A percentile compares a stretch with the other conserved stretches of the same genome.
phyloP scores from a whole-genome alignment of 495 filamentous ascomycete species.

The Bombardia bombarda region DNA sequence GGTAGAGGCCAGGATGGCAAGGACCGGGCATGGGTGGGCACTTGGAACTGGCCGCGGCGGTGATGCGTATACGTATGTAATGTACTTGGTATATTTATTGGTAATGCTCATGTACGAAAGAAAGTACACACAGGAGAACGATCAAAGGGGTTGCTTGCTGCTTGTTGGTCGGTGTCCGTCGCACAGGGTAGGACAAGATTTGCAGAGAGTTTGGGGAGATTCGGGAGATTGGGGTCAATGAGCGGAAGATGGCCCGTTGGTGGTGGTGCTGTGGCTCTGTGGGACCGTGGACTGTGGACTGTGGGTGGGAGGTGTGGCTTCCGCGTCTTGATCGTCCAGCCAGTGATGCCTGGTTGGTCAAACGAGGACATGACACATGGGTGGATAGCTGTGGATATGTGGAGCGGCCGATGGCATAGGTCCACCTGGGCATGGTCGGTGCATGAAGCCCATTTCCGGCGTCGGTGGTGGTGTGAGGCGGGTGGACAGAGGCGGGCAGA shows the following conservation, averaged over 20 bases:
- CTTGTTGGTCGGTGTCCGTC: neutral
- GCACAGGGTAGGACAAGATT: neutral
- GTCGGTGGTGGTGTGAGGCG: neutral
- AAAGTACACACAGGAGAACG: no score
- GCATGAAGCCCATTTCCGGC: constrained; percentile 12
- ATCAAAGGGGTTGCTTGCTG: no score
- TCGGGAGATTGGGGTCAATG: neutral
- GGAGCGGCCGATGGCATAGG: constrained; percentile 15
- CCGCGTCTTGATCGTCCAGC: neutral
- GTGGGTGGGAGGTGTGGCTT: neutral
- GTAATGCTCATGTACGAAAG: no score
- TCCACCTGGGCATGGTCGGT: constrained; percentile 5
- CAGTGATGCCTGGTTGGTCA: neutral
- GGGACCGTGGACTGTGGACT: constrained; percentile 2
- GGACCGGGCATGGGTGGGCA: no score
- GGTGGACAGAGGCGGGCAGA: neutral
- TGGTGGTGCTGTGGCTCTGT: neutral
- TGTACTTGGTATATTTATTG: no score
- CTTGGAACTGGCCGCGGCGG: no score
- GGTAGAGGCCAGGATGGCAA: no score
- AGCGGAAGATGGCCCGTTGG: neutral
- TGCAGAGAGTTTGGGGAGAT: neutral
- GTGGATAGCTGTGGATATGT: constrained; percentile 8
- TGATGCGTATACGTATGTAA: no score
- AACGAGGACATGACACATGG: neutral